A percentile compares a stretch with the other conserved stretches of the same genome.
Conservation (phyloP, 2,329 filamentous ascomycete species). For the Seiridium unicorne region DNA sequence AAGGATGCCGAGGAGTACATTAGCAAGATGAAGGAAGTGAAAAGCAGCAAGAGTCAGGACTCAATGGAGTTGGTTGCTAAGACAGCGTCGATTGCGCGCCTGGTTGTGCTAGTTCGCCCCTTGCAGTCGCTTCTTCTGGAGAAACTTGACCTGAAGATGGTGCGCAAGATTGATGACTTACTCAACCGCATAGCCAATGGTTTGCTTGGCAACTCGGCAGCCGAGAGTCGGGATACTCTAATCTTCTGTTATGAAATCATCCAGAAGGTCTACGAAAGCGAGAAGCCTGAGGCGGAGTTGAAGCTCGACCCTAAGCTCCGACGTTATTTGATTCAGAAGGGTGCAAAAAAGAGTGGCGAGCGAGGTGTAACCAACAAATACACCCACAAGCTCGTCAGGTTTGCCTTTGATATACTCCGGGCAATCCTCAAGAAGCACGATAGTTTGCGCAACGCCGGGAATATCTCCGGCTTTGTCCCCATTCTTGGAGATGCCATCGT, state of each 20-base stretch:
- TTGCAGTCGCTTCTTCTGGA: constrained; percentile 77
- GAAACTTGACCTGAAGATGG: constrained; percentile 78
- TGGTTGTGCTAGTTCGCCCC: constrained; percentile 75
- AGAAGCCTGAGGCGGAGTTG: constrained; percentile 47
- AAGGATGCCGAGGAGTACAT: constrained; percentile 96
- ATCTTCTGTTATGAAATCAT: constrained; percentile 95
- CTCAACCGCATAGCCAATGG: constrained; percentile 81
- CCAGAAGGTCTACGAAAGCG: constrained; percentile 75
- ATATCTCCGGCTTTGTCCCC: constrained; percentile 82
- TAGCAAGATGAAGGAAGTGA: constrained; percentile 95
- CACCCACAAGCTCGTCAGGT: constrained; percentile 82
- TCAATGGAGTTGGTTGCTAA: constrained; percentile 92
- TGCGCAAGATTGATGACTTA: constrained; percentile 88
- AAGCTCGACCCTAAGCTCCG: constrained; percentile 62
- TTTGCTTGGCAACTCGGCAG: constrained; percentile 76
- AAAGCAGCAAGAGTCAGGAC: constrained; percentile 96
- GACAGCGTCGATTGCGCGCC: constrained; percentile 70
- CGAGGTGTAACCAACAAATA: constrained; percentile 74
- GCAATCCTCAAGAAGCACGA: constrained; percentile 85
- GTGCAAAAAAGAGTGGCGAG: constrained; percentile 70
- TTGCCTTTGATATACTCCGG: constrained; percentile 83
- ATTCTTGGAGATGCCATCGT: constrained; percentile 86
- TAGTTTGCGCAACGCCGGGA: constrained; percentile 72
- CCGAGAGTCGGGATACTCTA: constrained; percentile 78
- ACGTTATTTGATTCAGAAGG: constrained; percentile 79